Base-by-base conservation (phyloP, 2,329 filamentous ascomycete genomes). In the Gliomastix tumulicola region DNA sequence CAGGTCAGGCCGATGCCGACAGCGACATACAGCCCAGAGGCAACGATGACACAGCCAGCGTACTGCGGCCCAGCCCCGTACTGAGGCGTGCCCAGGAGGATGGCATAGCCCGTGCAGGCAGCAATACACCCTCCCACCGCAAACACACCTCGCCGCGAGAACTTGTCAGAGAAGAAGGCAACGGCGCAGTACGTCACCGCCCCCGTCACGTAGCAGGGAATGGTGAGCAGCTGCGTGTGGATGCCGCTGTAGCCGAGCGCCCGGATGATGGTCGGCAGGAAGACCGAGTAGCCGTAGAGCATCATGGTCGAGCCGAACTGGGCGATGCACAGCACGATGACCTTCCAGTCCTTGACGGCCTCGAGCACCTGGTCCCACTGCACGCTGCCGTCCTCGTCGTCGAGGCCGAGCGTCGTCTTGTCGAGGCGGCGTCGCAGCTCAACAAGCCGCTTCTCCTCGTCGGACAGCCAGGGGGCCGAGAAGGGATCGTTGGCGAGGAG, bases 171-270 rank as follows among this genome's bases (percentile, higher is more conserved):
- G 22, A 62, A 46, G 44, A 68, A 77, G 1, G 76, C 76, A 1
- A 68, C 62, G 1, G 67, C 34, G 0, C 82, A 59, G 3, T 74
- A 66, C 2, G 77, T 49, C 5, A 76, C 73, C 34, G 81, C 77
- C n/a, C 84, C 82, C 2, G 76, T 70, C 49, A 82, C 71, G 52
- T 60, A 76, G 46, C 62, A 76, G 43, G 49, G 73, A 0, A 82
- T 71, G 1, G 77, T 84, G 65, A 84, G 74, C 1, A 85, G 63
- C 49, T 85, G 81, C 0, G 79, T 75, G 4, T 63, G 66, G 59
- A 69, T 71, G 4, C 65, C 63, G 0, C 63, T 63, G 49, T 79
- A 82, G 5, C 77, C 74, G 2, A 82, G 56, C 25, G 69, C 66
- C 12, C 68, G 67, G 36, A 82, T 76, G 38, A 85, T 83, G 3